Percentiles rank a stretch among this genome's conserved stretches.
phyloP scores from a whole-genome alignment of 1,284 basidiomycete species.

The Inonotus obliquus region DNA sequence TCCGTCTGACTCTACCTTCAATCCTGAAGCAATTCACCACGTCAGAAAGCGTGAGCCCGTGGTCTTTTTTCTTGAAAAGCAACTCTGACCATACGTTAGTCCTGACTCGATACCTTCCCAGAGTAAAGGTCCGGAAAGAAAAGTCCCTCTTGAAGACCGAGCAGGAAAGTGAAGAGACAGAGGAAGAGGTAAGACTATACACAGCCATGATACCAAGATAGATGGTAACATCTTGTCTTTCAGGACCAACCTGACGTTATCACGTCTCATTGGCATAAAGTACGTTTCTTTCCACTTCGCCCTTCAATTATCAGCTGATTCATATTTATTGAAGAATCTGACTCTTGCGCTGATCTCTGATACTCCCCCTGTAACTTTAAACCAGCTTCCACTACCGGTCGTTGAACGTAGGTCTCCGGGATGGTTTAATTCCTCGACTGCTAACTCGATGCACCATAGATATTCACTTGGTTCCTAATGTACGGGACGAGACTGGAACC shows the following conservation, averaged over 20 bases:
- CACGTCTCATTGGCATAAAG: slow-evolving; percentile 82
- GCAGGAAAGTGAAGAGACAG: slow-evolving; percentile 38
- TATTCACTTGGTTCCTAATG: slow-evolving; percentile 50
- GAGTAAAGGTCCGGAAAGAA: slow-evolving; percentile 69
- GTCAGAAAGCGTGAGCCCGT: slow-evolving; percentile 69
- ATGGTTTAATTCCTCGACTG: slow-evolving; percentile 7
- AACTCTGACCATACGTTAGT: slow-evolving; percentile 41
- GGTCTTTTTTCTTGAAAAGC: slow-evolving; percentile 4
- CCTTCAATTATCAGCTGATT: not conserved
- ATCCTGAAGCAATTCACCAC: slow-evolving; percentile 60
- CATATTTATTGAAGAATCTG: slow-evolving; percentile 53
- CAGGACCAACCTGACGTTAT: slow-evolving; percentile 46
- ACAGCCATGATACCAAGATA: not conserved
- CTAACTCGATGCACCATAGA: slow-evolving; percentile 36
- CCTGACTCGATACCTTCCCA: slow-evolving; percentile 79
- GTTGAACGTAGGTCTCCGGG: slow-evolving; percentile 49
- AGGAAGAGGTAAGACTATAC: slow-evolving; percentile 33
- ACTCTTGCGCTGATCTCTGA: slow-evolving; percentile 87
- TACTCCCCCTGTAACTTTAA: slow-evolving; percentile 47
- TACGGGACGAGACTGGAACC: slow-evolving; percentile 57
- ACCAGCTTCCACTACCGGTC: slow-evolving; percentile 59
- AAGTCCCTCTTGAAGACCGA: slow-evolving; percentile 70
- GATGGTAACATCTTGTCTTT: not conserved
- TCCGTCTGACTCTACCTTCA: slow-evolving; percentile 50
- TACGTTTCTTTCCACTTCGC: slow-evolving; percentile 27